Evolutionary conservation across 2,329 filamentous ascomycete species (phyloP), one percentile per base, ranked within the genome.

Genomic region (Metarhizium robertsii): DNA sequence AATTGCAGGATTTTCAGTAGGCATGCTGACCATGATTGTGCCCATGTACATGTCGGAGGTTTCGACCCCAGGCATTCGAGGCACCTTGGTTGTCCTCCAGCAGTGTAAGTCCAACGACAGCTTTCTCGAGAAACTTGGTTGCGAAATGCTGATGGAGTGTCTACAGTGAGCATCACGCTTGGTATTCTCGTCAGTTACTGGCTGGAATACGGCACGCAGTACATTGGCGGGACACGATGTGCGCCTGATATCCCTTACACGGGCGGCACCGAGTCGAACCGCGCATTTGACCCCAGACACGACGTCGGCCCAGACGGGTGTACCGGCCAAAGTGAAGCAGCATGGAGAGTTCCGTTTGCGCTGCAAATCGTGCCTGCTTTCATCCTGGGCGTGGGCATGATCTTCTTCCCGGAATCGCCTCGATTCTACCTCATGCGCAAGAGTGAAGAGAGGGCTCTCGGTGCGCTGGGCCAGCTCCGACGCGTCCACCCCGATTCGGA

Each of bases 311-410:
- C 62, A 49, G 61, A 67, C 38, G 73, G 68, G 45, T 79, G 75
- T 54, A 68, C 67, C 0, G 75, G 75, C 0, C 76, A 78, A 57
- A 75, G 71, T 13, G 58, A 69, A 13, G 66, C 66, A 1, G 62
- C 75, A 4, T 80, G 77, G 67, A 68, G 76, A 11, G 70, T 79
- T 13, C 77, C 77, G 0, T 71, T 79, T 50, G 75, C 70, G 1
- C 59, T 79, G 18, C 77, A 80, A 60, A 81, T 84, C 55, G 61
- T 74, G 0, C 85, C 80, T 66, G 76, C 80, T 2, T 59, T 84
- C 13, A 72, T 85, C 40, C 72, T 86, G 1, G 71, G 78, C 6
- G 57, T 66, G 32, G 81, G 81, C 40, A 78, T 85, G 64, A 58
- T 82, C 53, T 72, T 84, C 61, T 75, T 84, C 7, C 71, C 70